phyloP scores from a whole-genome alignment of 2,329 filamentous ascomycete genomes.

The Trichophyton simii region DNA sequence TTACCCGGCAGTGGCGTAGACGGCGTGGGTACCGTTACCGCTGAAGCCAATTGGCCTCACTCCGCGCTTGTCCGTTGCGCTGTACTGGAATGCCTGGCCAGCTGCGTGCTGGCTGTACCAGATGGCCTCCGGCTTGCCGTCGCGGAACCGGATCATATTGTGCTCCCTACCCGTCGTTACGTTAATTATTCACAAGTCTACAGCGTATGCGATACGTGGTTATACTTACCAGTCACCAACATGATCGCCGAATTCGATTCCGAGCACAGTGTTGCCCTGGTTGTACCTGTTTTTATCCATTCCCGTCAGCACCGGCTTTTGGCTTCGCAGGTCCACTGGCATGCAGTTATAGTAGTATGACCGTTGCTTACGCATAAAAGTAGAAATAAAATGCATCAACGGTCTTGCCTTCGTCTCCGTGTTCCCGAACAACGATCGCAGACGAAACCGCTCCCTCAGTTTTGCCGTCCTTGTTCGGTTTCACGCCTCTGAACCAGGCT shows the following conservation, averaged over 20 bases:
- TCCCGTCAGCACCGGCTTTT: neutral
- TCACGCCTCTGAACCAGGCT: constrained; percentile 41
- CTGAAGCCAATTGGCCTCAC: constrained; percentile 46
- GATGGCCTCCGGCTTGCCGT: constrained; percentile 42
- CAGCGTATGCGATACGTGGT: neutral
- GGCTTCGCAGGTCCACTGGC: neutral
- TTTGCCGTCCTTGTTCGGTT: constrained; percentile 40
- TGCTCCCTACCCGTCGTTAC: constrained; percentile 43
- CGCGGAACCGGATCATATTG: constrained; percentile 52
- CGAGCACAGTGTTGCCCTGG: constrained; percentile 40
- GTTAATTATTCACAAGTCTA: neutral
- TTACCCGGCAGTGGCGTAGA: constrained; percentile 46
- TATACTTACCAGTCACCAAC: constrained; percentile 46
- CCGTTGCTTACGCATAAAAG: constrained; percentile 40
- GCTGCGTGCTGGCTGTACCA: constrained; percentile 53
- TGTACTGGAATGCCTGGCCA: constrained; percentile 52
- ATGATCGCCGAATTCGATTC: constrained; percentile 45
- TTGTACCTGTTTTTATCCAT: constrained; percentile 33
- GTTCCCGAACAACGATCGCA: constrained; percentile 46
- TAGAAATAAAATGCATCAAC: constrained; percentile 54
- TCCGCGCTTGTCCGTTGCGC: constrained; percentile 41
- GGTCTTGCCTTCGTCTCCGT: constrained; percentile 33
- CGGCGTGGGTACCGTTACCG: constrained; percentile 51
- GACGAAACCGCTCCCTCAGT: constrained; percentile 40
- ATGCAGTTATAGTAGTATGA: no score